Percentiles rank a stretch among this genome's conserved stretches.
Conservation (phyloP, 305 asterid species). For the Fraxinus floribunda region DNA sequence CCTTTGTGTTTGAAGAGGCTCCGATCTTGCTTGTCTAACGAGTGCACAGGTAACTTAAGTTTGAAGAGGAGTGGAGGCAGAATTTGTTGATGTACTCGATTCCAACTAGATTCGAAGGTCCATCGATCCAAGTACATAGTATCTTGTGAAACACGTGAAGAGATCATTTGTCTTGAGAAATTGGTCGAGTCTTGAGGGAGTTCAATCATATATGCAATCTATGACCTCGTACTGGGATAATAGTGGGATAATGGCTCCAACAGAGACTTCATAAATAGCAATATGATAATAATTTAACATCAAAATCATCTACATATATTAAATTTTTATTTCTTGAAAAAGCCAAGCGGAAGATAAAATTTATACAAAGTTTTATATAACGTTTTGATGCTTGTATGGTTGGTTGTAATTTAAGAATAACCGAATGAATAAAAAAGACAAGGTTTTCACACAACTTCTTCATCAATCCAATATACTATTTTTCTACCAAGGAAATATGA, state of each 20-base stretch:
- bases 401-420: neutral
- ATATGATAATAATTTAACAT: too few species aligned
- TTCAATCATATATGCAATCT: neutral
- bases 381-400: neutral
- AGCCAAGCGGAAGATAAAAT: neutral
- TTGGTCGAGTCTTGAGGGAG: neutral
- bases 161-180: neutral
- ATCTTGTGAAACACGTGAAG: neutral
- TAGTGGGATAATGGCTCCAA: neutral
- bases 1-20: neutral
- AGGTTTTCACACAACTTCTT: neutral
- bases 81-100: neutral
- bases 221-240: neutral
- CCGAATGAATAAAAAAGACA: neutral
- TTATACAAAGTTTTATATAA: neutral
- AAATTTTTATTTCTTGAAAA: neutral
- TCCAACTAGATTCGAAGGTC: neutral
- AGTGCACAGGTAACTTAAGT: neutral
- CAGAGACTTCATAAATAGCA: neutral
- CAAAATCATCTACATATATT: neutral
- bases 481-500: neutral
- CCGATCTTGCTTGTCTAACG: neutral
- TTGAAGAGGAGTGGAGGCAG: neutral
- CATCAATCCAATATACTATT: neutral
- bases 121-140: neutral